These are phyloP conservation scores for Tilletia setariae DNA, from an alignment of 1,284 basidiomycete genomes.

Conservation along the genomic window DNA sequence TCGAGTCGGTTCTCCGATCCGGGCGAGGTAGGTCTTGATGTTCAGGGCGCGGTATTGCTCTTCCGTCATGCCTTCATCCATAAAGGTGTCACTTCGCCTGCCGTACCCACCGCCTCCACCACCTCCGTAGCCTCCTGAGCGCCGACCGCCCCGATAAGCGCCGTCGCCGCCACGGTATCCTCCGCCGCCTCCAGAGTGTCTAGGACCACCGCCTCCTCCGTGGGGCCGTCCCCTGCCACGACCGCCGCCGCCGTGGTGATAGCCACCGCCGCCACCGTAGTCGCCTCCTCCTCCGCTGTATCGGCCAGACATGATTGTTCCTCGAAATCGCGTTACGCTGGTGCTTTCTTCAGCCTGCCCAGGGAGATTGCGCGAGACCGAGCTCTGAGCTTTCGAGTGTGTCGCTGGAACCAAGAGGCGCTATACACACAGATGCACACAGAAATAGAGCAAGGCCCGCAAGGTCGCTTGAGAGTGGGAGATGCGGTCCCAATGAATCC, in stretches of 20 bases:
- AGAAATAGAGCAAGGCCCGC: too few relatives aligned
- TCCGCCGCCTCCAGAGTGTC: neutral
- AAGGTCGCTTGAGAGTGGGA: too few relatives aligned
- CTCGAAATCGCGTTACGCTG: too few relatives aligned
- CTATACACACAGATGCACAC: too few relatives aligned
- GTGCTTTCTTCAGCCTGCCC: too few relatives aligned
- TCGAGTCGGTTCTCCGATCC: constrained; percentile 19
- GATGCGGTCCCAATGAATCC: constrained; percentile 9
- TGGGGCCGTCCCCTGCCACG: neutral
- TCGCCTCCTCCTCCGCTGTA: neutral
- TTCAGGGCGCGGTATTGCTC: constrained; percentile 11
- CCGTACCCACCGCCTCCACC: constrained; percentile 12
- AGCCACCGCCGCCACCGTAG: neutral
- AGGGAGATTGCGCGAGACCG: too few relatives aligned
- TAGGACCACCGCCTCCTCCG: constrained; percentile 19
- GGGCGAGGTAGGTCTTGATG: constrained; percentile 13
- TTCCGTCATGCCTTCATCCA: constrained; percentile 2
- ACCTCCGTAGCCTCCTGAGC: constrained; percentile 7
- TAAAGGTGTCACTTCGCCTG: neutral
- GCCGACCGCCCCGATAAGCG: neutral
- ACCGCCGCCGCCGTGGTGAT: neutral
- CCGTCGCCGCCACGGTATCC: constrained; percentile 3
- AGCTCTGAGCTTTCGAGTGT: too few relatives aligned
- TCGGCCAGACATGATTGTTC: neutral
- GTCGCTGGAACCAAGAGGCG: too few relatives aligned